Percentiles rank a stretch among this genome's conserved stretches.
These are phyloP conservation scores for Eucalyptus dawsonii DNA, from an alignment of 345 rosid genomes.

Conservation along the genomic window DNA sequence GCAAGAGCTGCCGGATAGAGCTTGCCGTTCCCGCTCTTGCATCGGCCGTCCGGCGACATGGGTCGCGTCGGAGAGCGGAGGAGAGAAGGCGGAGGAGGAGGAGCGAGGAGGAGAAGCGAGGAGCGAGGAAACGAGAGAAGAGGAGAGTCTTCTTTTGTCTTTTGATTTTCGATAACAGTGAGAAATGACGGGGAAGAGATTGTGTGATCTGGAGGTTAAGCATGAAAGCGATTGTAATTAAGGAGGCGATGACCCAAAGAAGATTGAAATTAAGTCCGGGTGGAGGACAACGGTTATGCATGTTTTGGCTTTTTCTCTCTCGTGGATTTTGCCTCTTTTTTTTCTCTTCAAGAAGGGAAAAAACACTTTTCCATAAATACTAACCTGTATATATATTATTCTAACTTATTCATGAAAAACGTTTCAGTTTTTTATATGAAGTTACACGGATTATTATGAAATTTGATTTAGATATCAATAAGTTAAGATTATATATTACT, in stretches of 20 bases:
- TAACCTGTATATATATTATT: neutral
- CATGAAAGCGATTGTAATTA: slow-evolving; percentile 1
- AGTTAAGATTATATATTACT: neutral
- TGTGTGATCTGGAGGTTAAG: neutral
- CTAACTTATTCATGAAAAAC: neutral
- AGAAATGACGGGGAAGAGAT: neutral
- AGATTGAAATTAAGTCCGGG: slow-evolving; percentile 16
- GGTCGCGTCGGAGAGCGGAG: neutral
- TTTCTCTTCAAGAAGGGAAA: neutral
- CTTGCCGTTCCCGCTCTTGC: neutral
- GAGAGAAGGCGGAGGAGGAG: neutral
- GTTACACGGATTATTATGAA: neutral
- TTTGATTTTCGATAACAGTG: neutral
- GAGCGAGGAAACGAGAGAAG: neutral
- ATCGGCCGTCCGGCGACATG: slow-evolving; percentile 18
- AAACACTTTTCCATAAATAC: neutral
- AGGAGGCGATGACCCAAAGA: slow-evolving; percentile 12
- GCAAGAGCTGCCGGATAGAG: slow-evolving; percentile 62
- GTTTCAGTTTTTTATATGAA: neutral
- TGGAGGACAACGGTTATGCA: slow-evolving; percentile 51
- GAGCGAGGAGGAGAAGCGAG: neutral
- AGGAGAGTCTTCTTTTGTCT: neutral
- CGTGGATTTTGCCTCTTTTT: neutral
- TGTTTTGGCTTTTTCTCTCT: slow-evolving; percentile 45
- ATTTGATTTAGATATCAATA: neutral